phyloP scores from a whole-genome alignment of 228 moss, liverwort and hornwort genomes.

The Sphagnum fallax region DNA sequence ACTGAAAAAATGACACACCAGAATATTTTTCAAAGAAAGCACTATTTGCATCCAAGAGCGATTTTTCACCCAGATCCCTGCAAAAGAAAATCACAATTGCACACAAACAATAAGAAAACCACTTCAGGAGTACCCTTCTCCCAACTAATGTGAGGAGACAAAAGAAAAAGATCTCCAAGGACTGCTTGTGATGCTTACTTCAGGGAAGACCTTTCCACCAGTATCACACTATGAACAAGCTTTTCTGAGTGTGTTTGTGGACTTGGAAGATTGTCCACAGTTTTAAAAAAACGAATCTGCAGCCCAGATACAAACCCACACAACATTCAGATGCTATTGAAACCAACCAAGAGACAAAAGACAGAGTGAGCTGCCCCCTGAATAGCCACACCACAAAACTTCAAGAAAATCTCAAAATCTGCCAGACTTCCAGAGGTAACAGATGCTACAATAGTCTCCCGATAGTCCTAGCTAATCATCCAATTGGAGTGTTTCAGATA shows the following conservation, averaged over 20 bases:
- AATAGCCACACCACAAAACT: no score
- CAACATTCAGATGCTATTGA: no score
- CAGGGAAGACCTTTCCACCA: slow-evolving; percentile 63
- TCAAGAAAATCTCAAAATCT: no score
- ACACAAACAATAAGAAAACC: no score
- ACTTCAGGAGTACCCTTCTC: no score
- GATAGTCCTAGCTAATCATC: no score
- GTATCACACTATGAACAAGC: slow-evolving; percentile 71
- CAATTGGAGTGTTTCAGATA: no score
- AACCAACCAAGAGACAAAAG: no score
- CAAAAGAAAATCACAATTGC: background rate
- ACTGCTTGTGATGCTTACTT: slow-evolving; percentile 16
- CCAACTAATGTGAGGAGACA: background rate
- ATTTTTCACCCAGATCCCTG: slow-evolving; percentile 58
- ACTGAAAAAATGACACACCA: slow-evolving; percentile 20
- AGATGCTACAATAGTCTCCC: no score
- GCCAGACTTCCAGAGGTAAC: no score
- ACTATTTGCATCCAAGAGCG: slow-evolving; percentile 68
- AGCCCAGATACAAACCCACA: background rate
- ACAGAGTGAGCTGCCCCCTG: no score
- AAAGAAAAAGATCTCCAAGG: background rate
- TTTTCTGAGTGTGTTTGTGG: slow-evolving; percentile 61
- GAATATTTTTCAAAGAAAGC: slow-evolving; percentile 55
- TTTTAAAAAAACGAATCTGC: slow-evolving; percentile 72
- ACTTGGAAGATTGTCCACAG: slow-evolving; percentile 69